A percentile compares a stretch with the other conserved stretches of the same genome.
Conservation (phyloP, 805 yeast species). For the Hanseniaspora guilliermondii region DNA sequence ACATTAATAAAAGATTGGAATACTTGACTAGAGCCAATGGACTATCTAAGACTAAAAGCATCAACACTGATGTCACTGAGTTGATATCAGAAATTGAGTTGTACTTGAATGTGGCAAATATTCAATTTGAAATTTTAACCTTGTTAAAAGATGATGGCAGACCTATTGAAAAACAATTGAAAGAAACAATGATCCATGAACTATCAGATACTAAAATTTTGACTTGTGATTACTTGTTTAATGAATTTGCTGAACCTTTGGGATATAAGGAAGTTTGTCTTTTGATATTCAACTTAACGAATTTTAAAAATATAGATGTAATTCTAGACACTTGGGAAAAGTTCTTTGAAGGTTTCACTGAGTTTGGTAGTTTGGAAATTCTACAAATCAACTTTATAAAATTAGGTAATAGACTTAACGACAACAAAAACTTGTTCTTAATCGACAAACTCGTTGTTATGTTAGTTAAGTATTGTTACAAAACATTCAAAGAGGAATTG, state of each 20-base stretch:
- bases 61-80: constrained; percentile 27
- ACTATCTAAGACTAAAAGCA: constrained; percentile 74
- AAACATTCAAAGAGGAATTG: constrained; percentile 20
- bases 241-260: constrained; percentile 74
- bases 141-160: constrained; percentile 42
- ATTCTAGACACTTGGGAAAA: constrained; percentile 70
- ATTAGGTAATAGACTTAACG: constrained; percentile 52
- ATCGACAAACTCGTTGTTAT: constrained; percentile 52
- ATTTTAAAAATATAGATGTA: constrained; percentile 73
- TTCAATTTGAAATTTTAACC: constrained; percentile 46
- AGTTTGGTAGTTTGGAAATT: constrained; percentile 22
- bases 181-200: constrained; percentile 34
- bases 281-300: constrained; percentile 67
- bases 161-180: constrained; percentile 26
- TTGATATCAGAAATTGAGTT: constrained; percentile 61
- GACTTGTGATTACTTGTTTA: constrained; percentile 66
- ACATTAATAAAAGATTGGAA: constrained; percentile 67
- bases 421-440: constrained; percentile 72
- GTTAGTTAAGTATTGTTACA: constrained; percentile 36
- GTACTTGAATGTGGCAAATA: constrained; percentile 70
- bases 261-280: constrained; percentile 77
- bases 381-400: constrained; percentile 29
- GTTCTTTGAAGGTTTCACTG: constrained; percentile 42
- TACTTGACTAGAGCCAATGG: constrained; percentile 85
- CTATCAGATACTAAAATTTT: constrained; percentile 53